Conservation (phyloP, 306 rosid species). For the Sphenostylis stenocarpa region DNA sequence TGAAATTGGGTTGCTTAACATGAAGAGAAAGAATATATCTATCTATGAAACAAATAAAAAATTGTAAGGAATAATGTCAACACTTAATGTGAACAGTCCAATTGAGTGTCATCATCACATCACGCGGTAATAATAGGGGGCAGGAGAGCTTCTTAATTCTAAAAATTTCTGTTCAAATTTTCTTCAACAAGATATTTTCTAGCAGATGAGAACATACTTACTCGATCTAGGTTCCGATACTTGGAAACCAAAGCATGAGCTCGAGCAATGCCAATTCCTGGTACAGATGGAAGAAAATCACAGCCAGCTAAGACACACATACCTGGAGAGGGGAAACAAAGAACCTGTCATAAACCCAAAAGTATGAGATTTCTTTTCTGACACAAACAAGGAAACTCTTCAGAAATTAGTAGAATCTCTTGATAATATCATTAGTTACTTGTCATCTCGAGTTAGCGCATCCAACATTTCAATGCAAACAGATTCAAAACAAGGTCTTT, state of each 20-base stretch:
- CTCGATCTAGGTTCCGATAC: slow-evolving; percentile 79
- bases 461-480: background rate
- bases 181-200: background rate
- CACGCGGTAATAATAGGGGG: background rate
- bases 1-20: background rate
- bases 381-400: slow-evolving; percentile 4
- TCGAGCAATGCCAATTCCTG: slow-evolving; percentile 86
- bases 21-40: background rate
- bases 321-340: slow-evolving; percentile 46
- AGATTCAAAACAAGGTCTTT: background rate
- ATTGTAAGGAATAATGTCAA: background rate
- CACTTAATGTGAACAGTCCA: background rate
- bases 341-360: background rate
- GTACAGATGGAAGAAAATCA: slow-evolving; percentile 95
- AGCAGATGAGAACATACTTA: slow-evolving; percentile 48
- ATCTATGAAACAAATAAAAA: background rate
- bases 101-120: background rate
- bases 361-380: background rate
- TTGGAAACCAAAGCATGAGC: slow-evolving; percentile 85
- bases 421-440: background rate
- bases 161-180: slow-evolving; percentile 1
- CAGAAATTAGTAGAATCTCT: background rate
- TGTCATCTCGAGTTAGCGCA: background rate
- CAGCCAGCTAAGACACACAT: slow-evolving; percentile 98
- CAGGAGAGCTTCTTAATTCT: background rate